Percentiles rank a stretch among this genome's conserved stretches.
Conservation (phyloP, 352 stramenopile genomes). For the Pythium volutum region DNA sequence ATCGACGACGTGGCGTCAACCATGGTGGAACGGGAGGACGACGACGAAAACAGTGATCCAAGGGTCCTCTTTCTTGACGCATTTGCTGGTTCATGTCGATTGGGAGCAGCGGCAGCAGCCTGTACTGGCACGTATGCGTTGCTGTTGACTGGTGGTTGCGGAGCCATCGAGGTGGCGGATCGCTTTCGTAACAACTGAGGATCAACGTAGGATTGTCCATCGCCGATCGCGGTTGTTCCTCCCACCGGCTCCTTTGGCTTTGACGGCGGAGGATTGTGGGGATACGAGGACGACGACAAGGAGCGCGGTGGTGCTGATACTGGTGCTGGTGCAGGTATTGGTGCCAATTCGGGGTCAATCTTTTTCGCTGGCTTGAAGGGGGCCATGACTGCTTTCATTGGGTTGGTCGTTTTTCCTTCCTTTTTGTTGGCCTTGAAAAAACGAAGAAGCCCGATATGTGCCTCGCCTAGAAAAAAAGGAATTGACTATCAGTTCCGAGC, state of each 20-base stretch:
- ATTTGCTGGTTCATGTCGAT: not conserved
- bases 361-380: slow-evolving; percentile 4
- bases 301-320: not conserved
- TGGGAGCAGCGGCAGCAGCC: too few species aligned
- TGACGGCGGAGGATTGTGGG: not conserved
- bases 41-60: slow-evolving; percentile 46
- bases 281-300: not conserved
- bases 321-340: not conserved
- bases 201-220: slow-evolving; percentile 82
- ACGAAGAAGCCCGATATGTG: slow-evolving; percentile 51
- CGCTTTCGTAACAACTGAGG: slow-evolving; percentile 49
- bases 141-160: not conserved
- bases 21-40: slow-evolving; percentile 45
- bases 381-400: not conserved
- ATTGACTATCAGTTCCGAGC: not conserved
- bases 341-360: slow-evolving; percentile 9
- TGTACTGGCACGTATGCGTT: not conserved
- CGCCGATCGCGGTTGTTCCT: slow-evolving; percentile 46
- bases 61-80: slow-evolving; percentile 41
- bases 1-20: slow-evolving; percentile 68
- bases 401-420: slow-evolving; percentile 24
- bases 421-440: slow-evolving; percentile 83
- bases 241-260: not conserved
- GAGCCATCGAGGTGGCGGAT: not conserved
- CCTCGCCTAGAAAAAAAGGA: not conserved